Percentiles rank a stretch among this genome's conserved stretches.
phyloP scores from a whole-genome alignment of 768 basidiomycete genomes.

The Pulveroboletus sp. region DNA sequence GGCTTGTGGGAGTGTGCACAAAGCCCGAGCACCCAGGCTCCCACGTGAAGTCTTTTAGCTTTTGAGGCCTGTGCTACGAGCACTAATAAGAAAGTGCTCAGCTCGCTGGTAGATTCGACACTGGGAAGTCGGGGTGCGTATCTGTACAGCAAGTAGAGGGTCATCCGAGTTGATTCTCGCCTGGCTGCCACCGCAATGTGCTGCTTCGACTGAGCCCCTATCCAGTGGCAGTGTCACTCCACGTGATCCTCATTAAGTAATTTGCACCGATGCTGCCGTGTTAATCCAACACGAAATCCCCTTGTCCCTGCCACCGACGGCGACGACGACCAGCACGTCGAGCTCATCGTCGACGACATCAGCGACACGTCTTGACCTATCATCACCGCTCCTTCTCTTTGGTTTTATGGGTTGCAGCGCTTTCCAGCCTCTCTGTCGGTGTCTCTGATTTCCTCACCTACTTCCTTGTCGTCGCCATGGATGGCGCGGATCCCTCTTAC shows the following conservation, averaged over 20 bases:
- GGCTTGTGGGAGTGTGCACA: neutral
- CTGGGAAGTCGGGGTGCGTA: neutral
- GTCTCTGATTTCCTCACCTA: constrained; percentile 22
- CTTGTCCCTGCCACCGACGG: constrained; percentile 35
- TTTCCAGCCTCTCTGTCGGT: constrained; percentile 10
- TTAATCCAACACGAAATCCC: constrained; percentile 31
- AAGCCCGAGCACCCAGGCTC: neutral
- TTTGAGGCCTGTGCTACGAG: no score
- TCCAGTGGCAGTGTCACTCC: constrained; percentile 11
- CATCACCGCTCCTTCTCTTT: neutral
- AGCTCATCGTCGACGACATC: constrained; percentile 31
- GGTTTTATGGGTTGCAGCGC: constrained; percentile 17
- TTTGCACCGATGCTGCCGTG: constrained; percentile 24
- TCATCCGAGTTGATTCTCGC: no score
- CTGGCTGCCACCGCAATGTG: no score
- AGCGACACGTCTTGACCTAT: constrained; percentile 3
- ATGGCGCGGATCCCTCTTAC: constrained; percentile 22
- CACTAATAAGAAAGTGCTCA: no score
- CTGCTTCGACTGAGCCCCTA: neutral
- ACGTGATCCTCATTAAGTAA: constrained; percentile 33
- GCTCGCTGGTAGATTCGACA: no score
- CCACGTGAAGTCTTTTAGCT: no score
- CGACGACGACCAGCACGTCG: constrained; percentile 25
- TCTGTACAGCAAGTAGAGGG: neutral
- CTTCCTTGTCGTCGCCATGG: constrained; percentile 24